phyloP scores from a whole-genome alignment of 306 rosid genomes.

The Coriaria nepalensis region DNA sequence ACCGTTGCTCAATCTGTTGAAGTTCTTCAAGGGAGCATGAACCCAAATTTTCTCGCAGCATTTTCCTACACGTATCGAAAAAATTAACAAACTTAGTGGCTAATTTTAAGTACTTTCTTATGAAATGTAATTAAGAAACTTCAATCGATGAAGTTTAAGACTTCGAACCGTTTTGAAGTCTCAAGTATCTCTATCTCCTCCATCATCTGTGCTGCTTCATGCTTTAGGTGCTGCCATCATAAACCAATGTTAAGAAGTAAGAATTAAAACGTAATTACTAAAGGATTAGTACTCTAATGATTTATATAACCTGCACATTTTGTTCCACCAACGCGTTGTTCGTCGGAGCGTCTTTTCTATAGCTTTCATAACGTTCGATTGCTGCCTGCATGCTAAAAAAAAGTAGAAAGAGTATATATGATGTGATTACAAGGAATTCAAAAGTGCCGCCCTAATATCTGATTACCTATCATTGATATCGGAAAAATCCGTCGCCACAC shows the following conservation, averaged over 20 bases:
- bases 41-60: constrained; percentile 56
- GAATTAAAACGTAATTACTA: neutral
- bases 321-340: constrained; percentile 25
- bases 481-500: no score
- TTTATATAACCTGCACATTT: constrained; percentile 38
- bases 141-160: neutral
- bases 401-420: neutral
- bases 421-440: no score
- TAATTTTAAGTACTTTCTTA: no score
- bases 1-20: constrained; percentile 44
- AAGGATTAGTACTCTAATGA: neutral
- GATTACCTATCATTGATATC: no score
- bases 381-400: constrained; percentile 39
- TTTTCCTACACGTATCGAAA: constrained; percentile 26
- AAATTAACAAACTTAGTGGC: no score
- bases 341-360: constrained; percentile 22
- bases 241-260: neutral
- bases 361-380: constrained; percentile 52
- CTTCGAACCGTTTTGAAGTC: constrained; percentile 47
- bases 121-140: neutral
- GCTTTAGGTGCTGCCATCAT: constrained; percentile 47
- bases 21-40: constrained; percentile 56
- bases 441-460: no score
- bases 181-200: constrained; percentile 63
- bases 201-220: constrained; percentile 38